Conservation (phyloP, 192 early-diverging fungal genomes). For the Podila horticola region DNA sequence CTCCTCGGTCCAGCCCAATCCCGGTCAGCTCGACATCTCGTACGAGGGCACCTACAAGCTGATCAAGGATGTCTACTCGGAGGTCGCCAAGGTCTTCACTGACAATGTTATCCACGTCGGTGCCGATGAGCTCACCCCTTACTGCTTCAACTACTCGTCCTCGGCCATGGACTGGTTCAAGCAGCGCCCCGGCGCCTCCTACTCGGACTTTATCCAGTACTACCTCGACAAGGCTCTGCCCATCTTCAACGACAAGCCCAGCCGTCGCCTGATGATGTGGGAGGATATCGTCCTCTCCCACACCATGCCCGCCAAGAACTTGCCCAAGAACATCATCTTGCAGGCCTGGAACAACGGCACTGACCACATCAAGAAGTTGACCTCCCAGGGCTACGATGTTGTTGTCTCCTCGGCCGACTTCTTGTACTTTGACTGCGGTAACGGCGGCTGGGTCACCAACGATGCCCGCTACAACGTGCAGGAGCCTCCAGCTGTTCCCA, state of each 20-base stretch:
- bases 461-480: conserved; percentile 60
- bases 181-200: conserved; percentile 41
- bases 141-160: conserved; percentile 71
- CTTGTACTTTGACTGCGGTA: conserved; percentile 81
- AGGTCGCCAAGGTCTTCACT: conserved; percentile 68
- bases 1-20: conserved; percentile 77
- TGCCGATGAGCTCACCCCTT: conserved; percentile 75
- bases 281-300: conserved; percentile 67
- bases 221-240: conserved; percentile 66
- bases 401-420: conserved; percentile 70
- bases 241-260: conserved; percentile 53
- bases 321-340: conserved; percentile 66
- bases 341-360: conserved; percentile 74
- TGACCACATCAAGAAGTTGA: conserved; percentile 61
- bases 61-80: conserved; percentile 67
- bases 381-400: conserved; percentile 69
- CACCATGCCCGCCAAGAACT: conserved; percentile 55
- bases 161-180: conserved; percentile 54
- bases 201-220: conserved; percentile 55
- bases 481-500: conserved; percentile 29
- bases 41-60: conserved; percentile 66
- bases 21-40: conserved; percentile 82
- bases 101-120: conserved; percentile 83
- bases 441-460: conserved; percentile 75
- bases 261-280: conserved; percentile 76